Evolutionary conservation across 768 basidiomycete species (phyloP), one percentile per base, ranked within the genome.

Genomic region (Naematelia aurantialba): DNA sequence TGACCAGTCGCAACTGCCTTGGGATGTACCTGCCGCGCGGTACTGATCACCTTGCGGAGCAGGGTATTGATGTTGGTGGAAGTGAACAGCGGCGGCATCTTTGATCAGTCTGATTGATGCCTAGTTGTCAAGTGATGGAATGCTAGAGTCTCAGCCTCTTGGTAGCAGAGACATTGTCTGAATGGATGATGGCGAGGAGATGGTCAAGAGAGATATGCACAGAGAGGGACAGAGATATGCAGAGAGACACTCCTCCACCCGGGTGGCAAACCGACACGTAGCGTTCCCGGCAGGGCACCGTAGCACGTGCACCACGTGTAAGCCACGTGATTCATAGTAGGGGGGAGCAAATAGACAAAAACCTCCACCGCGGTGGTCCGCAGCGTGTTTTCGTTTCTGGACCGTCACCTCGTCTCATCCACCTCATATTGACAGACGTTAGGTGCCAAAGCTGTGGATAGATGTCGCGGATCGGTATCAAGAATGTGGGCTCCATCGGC

Each of bases 51-150:
- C 50, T 69, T 64, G 5, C 63, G 62, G n/a, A 65, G 29, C 14
- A 69, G 45, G 19, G 65, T 67, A 25, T 60, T 58, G 39, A 66
- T 29, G 14, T 56, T 54, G 25, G 65, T 66, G 50, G 63, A 61
- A 27, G 65, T 63, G 63, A 68, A 68, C 30, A 62, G 56, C 21
- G 69, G 57, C 34, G 66, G 64, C 69, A 71, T 71, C 14, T 39
- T n/a, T 39, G 34, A 39, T 39, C 34, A 39, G 17, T 8, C 34
- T 39, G 34, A 39, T 39, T 39, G 34, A 39, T 39, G 34, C 17
- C n/a, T 8, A 39, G 34, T 39, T 39, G 17, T 39, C n/a, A 39
- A 17, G 8, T 39, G 34, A 39, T 39, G 34, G 34, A 39, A 39
- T 8, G 34, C 34, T 39, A 39, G 8, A 8, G 34, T 17, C 34